A percentile compares a stretch with the other conserved stretches of the same genome.
phyloP scores from a whole-genome alignment of 2,329 filamentous ascomycete species.

The Diplodia scrobiculata region DNA sequence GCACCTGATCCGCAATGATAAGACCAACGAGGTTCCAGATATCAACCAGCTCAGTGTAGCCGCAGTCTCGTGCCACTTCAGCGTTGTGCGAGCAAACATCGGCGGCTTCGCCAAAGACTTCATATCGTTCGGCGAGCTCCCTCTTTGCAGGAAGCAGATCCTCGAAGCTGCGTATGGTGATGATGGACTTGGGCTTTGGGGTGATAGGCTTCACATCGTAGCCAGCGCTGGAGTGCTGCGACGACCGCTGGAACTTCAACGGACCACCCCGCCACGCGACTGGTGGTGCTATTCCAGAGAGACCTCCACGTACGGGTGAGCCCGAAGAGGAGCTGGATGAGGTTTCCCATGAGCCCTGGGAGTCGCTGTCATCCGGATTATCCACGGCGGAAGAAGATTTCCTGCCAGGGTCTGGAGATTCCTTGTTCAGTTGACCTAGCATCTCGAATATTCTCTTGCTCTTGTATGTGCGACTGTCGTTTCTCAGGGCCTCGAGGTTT shows the following conservation, averaged over 20 bases:
- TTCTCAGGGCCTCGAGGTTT: constrained; percentile 52
- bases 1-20: constrained; percentile 74
- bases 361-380: constrained; percentile 37
- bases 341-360: constrained; percentile 30
- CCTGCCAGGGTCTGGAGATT: constrained; percentile 51
- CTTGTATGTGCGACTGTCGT: constrained; percentile 51
- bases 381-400: constrained; percentile 38
- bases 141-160: constrained; percentile 75
- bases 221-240: constrained; percentile 39
- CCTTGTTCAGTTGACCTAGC: constrained; percentile 61
- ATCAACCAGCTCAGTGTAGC: constrained; percentile 70
- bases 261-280: constrained; percentile 56
- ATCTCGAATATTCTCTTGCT: constrained; percentile 62
- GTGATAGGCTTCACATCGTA: constrained; percentile 35
- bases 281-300: constrained; percentile 48
- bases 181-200: constrained; percentile 63
- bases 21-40: constrained; percentile 82
- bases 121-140: constrained; percentile 75
- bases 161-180: constrained; percentile 72
- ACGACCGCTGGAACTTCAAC: constrained; percentile 60
- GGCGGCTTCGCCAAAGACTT: constrained; percentile 79
- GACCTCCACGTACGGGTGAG: constrained; percentile 19
- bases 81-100: constrained; percentile 85
- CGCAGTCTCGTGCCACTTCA: constrained; percentile 69
- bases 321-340: constrained; percentile 46